Percentiles rank a stretch among this genome's conserved stretches.
Conservation (phyloP, 331 rosid species). For the Acacia concinna region DNA sequence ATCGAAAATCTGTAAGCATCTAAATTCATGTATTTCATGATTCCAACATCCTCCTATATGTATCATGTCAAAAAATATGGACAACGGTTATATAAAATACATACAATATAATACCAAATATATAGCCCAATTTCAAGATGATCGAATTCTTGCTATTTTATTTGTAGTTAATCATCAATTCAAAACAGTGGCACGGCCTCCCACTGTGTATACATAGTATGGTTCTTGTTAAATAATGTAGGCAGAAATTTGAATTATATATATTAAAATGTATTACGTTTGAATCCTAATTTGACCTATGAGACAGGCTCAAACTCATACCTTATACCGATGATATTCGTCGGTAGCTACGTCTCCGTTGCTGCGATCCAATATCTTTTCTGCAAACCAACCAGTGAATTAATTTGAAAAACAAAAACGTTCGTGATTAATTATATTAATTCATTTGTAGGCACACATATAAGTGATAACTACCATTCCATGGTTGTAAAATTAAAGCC, state of each 20-base stretch:
- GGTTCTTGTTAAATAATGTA: background rate
- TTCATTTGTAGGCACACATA: background rate
- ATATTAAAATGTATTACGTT: too few species aligned
- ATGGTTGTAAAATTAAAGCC: background rate
- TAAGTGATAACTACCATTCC: background rate
- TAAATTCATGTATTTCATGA: constrained; percentile 43
- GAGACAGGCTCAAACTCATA: background rate
- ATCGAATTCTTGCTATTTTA: background rate
- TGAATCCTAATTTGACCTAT: too few species aligned
- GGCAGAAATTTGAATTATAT: too few species aligned
- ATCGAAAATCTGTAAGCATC: constrained; percentile 54
- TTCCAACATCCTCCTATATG: background rate
- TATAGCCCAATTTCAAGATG: too few species aligned
- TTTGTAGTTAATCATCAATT: background rate
- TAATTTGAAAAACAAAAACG: background rate
- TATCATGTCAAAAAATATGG: background rate
- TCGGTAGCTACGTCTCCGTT: background rate
- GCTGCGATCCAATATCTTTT: background rate
- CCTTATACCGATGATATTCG: background rate
- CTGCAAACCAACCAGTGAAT: background rate
- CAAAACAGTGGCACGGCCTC: background rate
- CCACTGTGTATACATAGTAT: background rate
- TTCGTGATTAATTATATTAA: background rate
- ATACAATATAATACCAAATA: too few species aligned
- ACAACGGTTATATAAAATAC: background rate